A percentile compares a stretch with the other conserved stretches of the same genome.
Evolutionary conservation across 352 stramenopile genomes (phyloP).

Genomic region (Globisporangium uncinulatum): DNA sequence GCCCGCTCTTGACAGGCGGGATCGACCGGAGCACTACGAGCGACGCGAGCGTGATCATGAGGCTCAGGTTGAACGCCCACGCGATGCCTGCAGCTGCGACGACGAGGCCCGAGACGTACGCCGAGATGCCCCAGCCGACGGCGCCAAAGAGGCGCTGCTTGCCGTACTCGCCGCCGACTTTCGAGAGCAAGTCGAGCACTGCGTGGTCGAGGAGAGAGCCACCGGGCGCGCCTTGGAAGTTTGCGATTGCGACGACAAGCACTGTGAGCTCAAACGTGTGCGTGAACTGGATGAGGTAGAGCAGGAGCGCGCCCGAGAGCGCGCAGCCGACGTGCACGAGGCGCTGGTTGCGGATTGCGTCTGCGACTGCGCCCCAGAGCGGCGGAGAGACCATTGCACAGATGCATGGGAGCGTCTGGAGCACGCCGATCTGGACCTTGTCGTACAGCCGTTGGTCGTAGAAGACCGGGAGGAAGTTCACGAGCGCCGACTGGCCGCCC

Average conservation of each 20-base stretch:
- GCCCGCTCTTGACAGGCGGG: conserved; percentile 34
- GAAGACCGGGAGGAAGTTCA: conserved; percentile 76
- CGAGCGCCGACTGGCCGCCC: conserved; percentile 52
- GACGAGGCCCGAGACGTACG: conserved; percentile 66
- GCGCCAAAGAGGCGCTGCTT: conserved; percentile 79
- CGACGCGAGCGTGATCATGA: conserved; percentile 41
- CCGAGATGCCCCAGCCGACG: conserved; percentile 54
- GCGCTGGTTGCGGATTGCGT: conserved; percentile 59
- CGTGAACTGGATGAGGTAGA: conserved; percentile 55
- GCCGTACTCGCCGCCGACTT: conserved; percentile 72
- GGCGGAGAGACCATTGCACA: conserved; percentile 60
- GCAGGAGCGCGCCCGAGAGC: conserved; percentile 43
- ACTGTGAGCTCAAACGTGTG: conserved; percentile 46
- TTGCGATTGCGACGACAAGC: conserved; percentile 45
- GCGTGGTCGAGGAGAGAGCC: conserved; percentile 69
- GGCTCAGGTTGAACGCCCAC: conserved; percentile 73
- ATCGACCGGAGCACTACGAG: conserved; percentile 63
- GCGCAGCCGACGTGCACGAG: conserved; percentile 59
- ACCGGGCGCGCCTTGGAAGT: conserved; percentile 57
- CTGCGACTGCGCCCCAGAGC: conserved; percentile 70
- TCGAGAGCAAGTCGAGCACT: conserved; percentile 56
- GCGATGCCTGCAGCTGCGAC: conserved; percentile 52
- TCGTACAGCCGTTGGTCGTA: conserved; percentile 60
- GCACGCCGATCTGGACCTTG: conserved; percentile 72
- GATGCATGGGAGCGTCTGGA: conserved; percentile 65